Evolutionary conservation across 2,329 filamentous ascomycete genomes (phyloP), one percentile per base, ranked within the genome.

Genomic region (Arthrobotrys megalospora): DNA sequence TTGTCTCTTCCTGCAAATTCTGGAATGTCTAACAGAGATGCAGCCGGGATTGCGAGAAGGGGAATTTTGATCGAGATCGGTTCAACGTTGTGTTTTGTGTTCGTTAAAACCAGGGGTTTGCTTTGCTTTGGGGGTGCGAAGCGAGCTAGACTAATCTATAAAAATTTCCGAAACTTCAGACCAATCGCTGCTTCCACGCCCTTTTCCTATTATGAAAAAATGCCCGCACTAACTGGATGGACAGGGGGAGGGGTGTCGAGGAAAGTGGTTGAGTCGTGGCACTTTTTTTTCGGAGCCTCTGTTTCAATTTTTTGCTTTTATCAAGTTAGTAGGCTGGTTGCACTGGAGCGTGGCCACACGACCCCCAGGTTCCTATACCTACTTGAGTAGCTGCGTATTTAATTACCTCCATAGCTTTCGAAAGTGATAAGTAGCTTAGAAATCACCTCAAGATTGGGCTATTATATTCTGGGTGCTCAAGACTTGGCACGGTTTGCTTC

Each of bases 101-200:
- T 72, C 47, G 68, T 72, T 65, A 50, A 58, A 41, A 28, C 47
- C 48, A 36, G 69, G 69, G 60, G 36, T 36, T n/a, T n/a, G n/a
- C n/a, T n/a, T n/a, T 28, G 24, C 24, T 28, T 28, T n/a, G n/a
- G n/a, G n/a, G 24, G 24, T 28, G 24, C 24, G 24, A 60, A 60
- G 55, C 36, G 55, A 43, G 28, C 38, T 45, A 63, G 34, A 58
- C 47, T 55, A 76, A 62, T 64, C 38, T 69, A 11, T 41, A 53
- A 70, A 76, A 76, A 76, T 76, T 70, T 65, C 72, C 72, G 72
- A 76, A 69, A 60, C 55, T 36, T 60, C 58, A 70, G 41, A 60
- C 62, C 50, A 19, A 68, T 38, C 38, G 11, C 32, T 14, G 12
- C 32, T 41, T 32, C 53, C 32, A 24, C 45, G 11, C n/a, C 47